These are phyloP conservation scores for Candida hungchunana DNA, from an alignment of 805 yeast species.

Conservation along the genomic window DNA sequence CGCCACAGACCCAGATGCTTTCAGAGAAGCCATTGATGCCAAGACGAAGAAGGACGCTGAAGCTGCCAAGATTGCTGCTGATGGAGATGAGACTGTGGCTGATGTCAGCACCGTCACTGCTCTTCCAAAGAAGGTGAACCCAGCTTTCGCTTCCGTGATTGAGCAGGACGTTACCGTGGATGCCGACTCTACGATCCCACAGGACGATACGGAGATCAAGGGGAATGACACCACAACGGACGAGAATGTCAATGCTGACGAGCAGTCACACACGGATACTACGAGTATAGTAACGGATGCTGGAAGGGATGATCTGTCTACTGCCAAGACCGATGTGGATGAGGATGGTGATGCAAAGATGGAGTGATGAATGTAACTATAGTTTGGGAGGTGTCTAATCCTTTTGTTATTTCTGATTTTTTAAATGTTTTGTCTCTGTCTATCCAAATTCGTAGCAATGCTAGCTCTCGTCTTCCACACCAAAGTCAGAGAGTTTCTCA, in stretches of 20 bases:
- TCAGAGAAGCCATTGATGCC: constrained; percentile 6
- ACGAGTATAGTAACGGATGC: constrained; percentile 18
- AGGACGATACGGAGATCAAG: constrained; percentile 42
- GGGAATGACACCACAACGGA: constrained; percentile 41
- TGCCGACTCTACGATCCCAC: constrained; percentile 46
- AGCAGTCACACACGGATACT: constrained; percentile 10
- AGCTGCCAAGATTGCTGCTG: constrained; percentile 18
- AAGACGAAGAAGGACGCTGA: constrained; percentile 10
- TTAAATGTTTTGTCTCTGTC: background rate
- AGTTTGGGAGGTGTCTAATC: background rate
- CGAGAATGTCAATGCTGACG: constrained; percentile 39
- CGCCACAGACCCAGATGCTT: constrained; percentile 9
- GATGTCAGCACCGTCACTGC: constrained; percentile 6
- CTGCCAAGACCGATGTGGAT: constrained; percentile 19
- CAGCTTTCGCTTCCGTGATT: constrained; percentile 21
- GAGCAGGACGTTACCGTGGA: constrained; percentile 34
- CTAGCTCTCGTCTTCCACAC: constrained; percentile 65
- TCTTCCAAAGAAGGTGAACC: constrained; percentile 18
- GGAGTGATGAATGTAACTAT: constrained; percentile 16
- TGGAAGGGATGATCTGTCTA: constrained; percentile 8
- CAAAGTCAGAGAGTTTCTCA: constrained; percentile 79
- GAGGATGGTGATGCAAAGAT: constrained; percentile 32
- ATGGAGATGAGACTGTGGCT: constrained; percentile 21
- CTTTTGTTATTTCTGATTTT: background rate
- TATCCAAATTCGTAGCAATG: background rate